Percentiles rank a stretch among this genome's conserved stretches.
Conservation (phyloP, 805 yeast genomes). For the Yarrowia deformans region DNA sequence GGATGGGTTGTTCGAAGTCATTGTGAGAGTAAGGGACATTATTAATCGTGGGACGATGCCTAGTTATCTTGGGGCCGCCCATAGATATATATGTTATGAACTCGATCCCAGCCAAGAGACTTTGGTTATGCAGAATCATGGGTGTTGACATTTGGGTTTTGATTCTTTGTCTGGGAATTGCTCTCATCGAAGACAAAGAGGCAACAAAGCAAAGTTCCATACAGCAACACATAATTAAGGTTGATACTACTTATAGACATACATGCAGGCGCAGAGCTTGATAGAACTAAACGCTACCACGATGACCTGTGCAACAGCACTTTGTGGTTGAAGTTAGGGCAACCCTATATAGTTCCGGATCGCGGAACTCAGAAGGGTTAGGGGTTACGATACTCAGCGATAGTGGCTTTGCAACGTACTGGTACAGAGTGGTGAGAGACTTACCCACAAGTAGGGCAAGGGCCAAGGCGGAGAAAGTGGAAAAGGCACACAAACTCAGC, state of each 20-base stretch:
- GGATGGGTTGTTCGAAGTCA: constrained; percentile 18
- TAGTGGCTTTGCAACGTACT: neutral
- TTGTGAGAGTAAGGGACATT: constrained; percentile 17
- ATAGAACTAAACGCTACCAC: constrained; percentile 12
- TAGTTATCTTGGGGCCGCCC: neutral
- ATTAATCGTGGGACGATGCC: neutral
- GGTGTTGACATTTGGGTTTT: constrained; percentile 15
- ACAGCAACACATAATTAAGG: constrained; percentile 35
- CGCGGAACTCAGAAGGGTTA: constrained; percentile 22
- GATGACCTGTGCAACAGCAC: constrained; percentile 12
- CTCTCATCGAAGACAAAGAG: constrained; percentile 36
- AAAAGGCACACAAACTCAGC: neutral
- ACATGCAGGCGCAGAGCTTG: constrained; percentile 25
- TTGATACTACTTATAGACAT: constrained; percentile 3
- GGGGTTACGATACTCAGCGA: neutral
- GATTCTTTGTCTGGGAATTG: constrained; percentile 24
- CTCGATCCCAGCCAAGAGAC: constrained; percentile 26
- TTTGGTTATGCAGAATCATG: constrained; percentile 34
- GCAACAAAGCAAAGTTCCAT: constrained; percentile 36
- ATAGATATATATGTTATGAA: constrained; percentile 10
- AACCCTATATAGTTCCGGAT: constrained; percentile 29
- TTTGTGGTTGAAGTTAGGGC: constrained; percentile 2
- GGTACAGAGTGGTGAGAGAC: neutral
- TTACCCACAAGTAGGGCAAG: neutral
- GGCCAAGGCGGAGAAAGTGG: constrained; percentile 16